Percentiles rank a stretch among this genome's conserved stretches.
phyloP scores from a whole-genome alignment of 2,329 filamentous ascomycete species.

The Fusarium udum region DNA sequence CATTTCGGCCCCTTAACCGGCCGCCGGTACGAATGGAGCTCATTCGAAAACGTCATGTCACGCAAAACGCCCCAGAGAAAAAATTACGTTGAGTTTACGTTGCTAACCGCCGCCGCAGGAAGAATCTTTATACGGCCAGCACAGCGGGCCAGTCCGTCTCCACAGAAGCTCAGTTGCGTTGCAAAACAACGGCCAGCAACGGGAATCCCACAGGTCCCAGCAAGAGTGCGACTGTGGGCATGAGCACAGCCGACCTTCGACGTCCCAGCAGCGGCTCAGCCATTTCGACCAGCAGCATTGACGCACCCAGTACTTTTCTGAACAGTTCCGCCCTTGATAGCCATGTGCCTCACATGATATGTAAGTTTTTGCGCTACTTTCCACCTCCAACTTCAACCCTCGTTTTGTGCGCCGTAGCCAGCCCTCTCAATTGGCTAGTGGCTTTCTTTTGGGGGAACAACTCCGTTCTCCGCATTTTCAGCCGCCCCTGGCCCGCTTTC shows the following conservation, averaged over 20 bases:
- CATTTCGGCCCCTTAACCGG: slow-evolving; percentile 3
- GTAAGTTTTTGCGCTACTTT: slow-evolving; percentile 51
- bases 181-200: slow-evolving; percentile 50
- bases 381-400: slow-evolving; percentile 18
- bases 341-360: slow-evolving; percentile 59
- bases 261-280: slow-evolving; percentile 50
- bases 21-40: slow-evolving; percentile 14
- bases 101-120: slow-evolving; percentile 50
- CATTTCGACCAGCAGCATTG: slow-evolving; percentile 46
- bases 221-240: slow-evolving; percentile 16
- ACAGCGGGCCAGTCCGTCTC: slow-evolving; percentile 47
- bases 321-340: slow-evolving; percentile 49
- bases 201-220: slow-evolving; percentile 31
- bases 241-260: slow-evolving; percentile 50
- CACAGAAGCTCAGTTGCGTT: slow-evolving; percentile 58
- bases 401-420: slow-evolving; percentile 27
- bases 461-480: slow-evolving; percentile 45
- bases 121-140: slow-evolving; percentile 54
- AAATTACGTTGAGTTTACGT: slow-evolving; percentile 14
- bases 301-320: slow-evolving; percentile 41
- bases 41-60: slow-evolving; percentile 32
- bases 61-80: neutral
- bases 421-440: slow-evolving; percentile 30
- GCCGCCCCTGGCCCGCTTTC: slow-evolving; percentile 33
- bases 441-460: slow-evolving; percentile 34